Conservation (phyloP, 352 stramenopile genomes). For the Globisporangium recalcitrans region DNA sequence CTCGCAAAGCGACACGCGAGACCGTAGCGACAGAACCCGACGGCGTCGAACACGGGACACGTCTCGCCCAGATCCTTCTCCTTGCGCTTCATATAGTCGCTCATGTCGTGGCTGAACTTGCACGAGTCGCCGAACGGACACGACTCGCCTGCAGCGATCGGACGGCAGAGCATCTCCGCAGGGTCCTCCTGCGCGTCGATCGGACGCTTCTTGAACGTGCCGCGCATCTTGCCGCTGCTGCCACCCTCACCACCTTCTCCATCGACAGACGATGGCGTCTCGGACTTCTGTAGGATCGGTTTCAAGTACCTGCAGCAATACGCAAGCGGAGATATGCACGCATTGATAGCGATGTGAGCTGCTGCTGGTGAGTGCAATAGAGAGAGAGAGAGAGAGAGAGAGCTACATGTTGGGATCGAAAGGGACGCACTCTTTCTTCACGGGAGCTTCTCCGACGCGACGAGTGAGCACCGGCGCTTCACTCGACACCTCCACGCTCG, state of each 20-base stretch:
- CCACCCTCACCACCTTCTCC: conserved; percentile 15
- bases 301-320: conserved; percentile 54
- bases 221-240: conserved; percentile 22
- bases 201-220: conserved; percentile 86
- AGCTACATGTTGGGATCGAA: not conserved
- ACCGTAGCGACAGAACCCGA: conserved; percentile 90
- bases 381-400: not conserved
- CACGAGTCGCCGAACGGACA: conserved; percentile 74
- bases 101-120: conserved; percentile 85
- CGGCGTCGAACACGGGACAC: conserved; percentile 78
- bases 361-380: not conserved
- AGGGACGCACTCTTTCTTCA: conserved; percentile 39
- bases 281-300: conserved; percentile 26
- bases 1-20: conserved; percentile 89
- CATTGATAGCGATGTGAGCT: not conserved
- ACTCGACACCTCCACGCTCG: not conserved
- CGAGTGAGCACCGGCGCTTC: not conserved
- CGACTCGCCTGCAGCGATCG: conserved; percentile 48
- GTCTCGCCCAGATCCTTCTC: conserved; percentile 66
- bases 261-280: not conserved
- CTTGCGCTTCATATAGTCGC: conserved; percentile 83
- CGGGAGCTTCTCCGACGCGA: conserved; percentile 31
- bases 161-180: conserved; percentile 58
- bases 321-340: too few species aligned
- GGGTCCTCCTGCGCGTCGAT: conserved; percentile 59